These are phyloP conservation scores for Cyclotella kingstonii DNA, from an alignment of 108 stramenopile genomes.

Conservation along the genomic window DNA sequence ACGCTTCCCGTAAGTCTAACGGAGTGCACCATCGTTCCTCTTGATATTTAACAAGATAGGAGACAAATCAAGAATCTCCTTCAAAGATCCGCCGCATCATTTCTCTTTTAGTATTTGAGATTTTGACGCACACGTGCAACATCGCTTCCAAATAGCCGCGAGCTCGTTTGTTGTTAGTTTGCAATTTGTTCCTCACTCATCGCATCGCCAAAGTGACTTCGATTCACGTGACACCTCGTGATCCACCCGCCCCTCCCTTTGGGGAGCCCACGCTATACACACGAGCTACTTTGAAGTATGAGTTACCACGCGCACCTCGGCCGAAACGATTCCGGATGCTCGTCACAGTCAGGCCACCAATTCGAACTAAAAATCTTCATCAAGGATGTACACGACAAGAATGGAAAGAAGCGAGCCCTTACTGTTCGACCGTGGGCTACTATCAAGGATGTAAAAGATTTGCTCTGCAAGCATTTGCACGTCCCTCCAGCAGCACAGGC, in stretches of 20 bases:
- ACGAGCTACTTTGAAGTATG: background rate
- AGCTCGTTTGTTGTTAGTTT: no score
- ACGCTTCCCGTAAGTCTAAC: no score
- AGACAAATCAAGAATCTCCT: no score
- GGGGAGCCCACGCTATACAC: conserved; percentile 24
- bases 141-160: no score
- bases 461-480: conserved; percentile 58
- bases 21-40: no score
- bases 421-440: conserved; percentile 80
- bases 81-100: no score
- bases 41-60: no score
- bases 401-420: conserved; percentile 68
- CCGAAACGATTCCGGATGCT: conserved; percentile 1
- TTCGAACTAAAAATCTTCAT: conserved; percentile 79
- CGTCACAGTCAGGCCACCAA: background rate
- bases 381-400: conserved; percentile 67
- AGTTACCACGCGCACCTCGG: conserved; percentile 8
- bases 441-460: conserved; percentile 83
- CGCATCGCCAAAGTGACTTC: background rate
- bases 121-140: no score
- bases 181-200: background rate
- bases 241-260: conserved; percentile 10
- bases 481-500: conserved; percentile 66
- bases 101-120: no score
- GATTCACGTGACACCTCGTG: background rate